These are phyloP conservation scores for Fomitopsis palustris DNA, from an alignment of 1,284 basidiomycete species.

Conservation along the genomic window DNA sequence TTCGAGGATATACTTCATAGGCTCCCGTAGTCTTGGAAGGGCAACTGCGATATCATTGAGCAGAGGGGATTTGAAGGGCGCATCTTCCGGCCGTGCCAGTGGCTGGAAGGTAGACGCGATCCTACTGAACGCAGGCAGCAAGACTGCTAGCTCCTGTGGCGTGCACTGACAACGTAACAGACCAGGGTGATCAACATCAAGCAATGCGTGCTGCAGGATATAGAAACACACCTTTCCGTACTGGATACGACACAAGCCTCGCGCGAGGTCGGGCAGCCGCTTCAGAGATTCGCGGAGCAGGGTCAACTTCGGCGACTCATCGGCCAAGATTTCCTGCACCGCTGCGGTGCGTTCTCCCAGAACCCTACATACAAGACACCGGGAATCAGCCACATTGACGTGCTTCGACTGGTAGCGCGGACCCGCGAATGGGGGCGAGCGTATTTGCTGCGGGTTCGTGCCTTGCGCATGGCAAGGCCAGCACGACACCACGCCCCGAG, in stretches of 20 bases:
- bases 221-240: constrained; percentile 71
- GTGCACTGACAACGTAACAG: constrained; percentile 53
- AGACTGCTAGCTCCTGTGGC: constrained; percentile 77
- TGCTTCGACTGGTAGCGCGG: neutral
- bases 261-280: constrained; percentile 84
- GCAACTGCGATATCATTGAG: constrained; percentile 71
- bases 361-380: constrained; percentile 37
- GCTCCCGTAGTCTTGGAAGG: constrained; percentile 62
- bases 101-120: constrained; percentile 67
- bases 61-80: constrained; percentile 60
- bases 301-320: constrained; percentile 53
- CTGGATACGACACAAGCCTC: constrained; percentile 85
- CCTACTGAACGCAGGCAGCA: constrained; percentile 77
- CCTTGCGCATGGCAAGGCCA: neutral
- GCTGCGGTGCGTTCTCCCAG: constrained; percentile 80
- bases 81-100: constrained; percentile 38
- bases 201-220: neutral
- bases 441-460: neutral
- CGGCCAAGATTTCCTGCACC: constrained; percentile 74
- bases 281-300: constrained; percentile 69
- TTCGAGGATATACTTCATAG: constrained; percentile 54
- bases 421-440: constrained; percentile 1
- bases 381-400: neutral
- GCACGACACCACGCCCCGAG: neutral
- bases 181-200: neutral